phyloP scores from a whole-genome alignment of 192 early-diverging fungal species.

The Phycomyces blakesleeanus region DNA sequence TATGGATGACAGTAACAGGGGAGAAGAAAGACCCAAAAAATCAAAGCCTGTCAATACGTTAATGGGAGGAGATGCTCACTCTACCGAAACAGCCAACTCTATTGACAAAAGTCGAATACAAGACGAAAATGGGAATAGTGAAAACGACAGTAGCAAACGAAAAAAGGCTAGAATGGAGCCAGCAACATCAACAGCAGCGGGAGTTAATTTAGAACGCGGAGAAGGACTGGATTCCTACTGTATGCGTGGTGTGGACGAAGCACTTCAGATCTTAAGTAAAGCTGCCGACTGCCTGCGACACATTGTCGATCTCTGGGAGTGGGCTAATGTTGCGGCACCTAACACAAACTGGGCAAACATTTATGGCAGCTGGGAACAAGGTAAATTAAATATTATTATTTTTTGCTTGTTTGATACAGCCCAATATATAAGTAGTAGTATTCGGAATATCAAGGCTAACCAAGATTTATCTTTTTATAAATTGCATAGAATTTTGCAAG shows the following conservation, averaged over 20 bases:
- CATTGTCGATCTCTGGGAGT: conserved; percentile 26
- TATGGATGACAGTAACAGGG: not conserved
- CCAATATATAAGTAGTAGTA: no score
- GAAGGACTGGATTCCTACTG: conserved; percentile 20
- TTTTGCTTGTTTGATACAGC: not conserved
- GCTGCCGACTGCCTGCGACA: conserved; percentile 26
- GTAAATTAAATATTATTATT: conserved; percentile 9
- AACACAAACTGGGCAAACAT: not conserved
- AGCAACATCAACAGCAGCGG: not conserved
- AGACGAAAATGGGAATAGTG: no score
- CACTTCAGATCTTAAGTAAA: conserved; percentile 20
- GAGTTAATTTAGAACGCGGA: not conserved
- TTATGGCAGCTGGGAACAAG: conserved; percentile 21
- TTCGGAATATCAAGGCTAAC: no score
- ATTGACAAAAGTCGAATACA: no score
- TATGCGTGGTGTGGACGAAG: conserved; percentile 22
- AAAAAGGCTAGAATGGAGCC: not conserved
- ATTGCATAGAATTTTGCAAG: conserved; percentile 9
- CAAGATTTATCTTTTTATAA: no score
- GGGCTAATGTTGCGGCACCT: not conserved
- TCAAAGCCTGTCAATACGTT: no score
- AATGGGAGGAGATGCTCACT: no score
- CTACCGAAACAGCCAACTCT: no score
- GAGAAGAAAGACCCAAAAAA: no score
- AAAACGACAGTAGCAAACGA: no score